Percentiles rank a stretch among this genome's conserved stretches.
phyloP scores from a whole-genome alignment of 2,329 filamentous ascomycete genomes.

The Cadophora sp. region DNA sequence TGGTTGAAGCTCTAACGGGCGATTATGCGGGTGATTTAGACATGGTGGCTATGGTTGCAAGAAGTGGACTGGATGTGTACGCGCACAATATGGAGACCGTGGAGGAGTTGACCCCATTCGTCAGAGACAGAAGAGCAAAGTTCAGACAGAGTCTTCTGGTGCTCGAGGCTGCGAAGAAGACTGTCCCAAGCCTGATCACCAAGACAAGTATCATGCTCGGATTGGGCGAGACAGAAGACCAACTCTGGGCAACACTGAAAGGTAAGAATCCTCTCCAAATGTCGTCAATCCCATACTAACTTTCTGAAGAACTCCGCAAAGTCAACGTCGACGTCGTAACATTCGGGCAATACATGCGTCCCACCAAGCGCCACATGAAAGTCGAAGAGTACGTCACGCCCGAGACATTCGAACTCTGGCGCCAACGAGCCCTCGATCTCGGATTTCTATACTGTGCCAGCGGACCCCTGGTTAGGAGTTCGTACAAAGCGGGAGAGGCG shows the following conservation, averaged over 20 bases:
- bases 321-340: slow-evolving; percentile 92
- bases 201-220: slow-evolving; percentile 99
- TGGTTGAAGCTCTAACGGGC: slow-evolving; percentile 86
- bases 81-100: slow-evolving; percentile 98
- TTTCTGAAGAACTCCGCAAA: slow-evolving; percentile 72
- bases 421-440: slow-evolving; percentile 87
- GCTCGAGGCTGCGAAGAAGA: slow-evolving; percentile 80
- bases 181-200: slow-evolving; percentile 81
- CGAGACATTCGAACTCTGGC: slow-evolving; percentile 90
- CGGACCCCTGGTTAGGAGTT: slow-evolving; percentile 89
- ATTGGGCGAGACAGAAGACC: slow-evolving; percentile 87
- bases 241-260: slow-evolving; percentile 79
- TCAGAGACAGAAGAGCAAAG: slow-evolving; percentile 87
- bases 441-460: slow-evolving; percentile 97
- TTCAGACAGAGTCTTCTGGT: slow-evolving; percentile 87
- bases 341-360: slow-evolving; percentile 99
- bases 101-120: slow-evolving; percentile 86
- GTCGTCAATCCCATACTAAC: slow-evolving; percentile 25
- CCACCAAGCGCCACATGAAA: slow-evolving; percentile 96
- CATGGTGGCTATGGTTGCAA: slow-evolving; percentile 84
- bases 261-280: slow-evolving; percentile 53
- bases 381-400: slow-evolving; percentile 96
- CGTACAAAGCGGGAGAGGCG: slow-evolving; percentile 96
- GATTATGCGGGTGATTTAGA: slow-evolving; percentile 87
- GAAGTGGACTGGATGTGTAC: slow-evolving; percentile 91